Evolutionary conservation across 2,329 filamentous ascomycete genomes (phyloP).

Genomic region (Amauroascus verrucosus): DNA sequence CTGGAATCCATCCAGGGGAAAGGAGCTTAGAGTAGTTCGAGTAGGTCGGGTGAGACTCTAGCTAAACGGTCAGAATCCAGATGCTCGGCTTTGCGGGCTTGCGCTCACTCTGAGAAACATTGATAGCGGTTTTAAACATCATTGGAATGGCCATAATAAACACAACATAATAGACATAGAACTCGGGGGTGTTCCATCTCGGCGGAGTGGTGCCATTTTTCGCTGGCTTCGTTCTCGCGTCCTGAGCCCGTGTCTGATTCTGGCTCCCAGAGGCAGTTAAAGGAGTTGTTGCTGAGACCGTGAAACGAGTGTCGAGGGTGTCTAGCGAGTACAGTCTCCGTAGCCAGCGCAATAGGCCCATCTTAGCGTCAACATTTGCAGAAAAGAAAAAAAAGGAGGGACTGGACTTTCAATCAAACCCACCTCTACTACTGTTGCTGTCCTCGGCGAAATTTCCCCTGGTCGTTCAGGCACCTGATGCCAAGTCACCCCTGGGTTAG

Average conservation of each 20-base stretch:
- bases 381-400: background rate
- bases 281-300: constrained; percentile 57
- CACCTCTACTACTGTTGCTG: background rate
- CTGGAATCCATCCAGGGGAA: constrained; percentile 79
- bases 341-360: constrained; percentile 41
- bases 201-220: constrained; percentile 48
- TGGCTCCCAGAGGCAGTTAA: background rate
- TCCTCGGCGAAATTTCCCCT: background rate
- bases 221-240: constrained; percentile 17
- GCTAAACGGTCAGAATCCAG: background rate
- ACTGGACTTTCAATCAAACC: background rate
- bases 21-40: constrained; percentile 60
- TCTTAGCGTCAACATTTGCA: constrained; percentile 28
- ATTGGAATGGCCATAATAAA: constrained; percentile 58
- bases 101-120: constrained; percentile 67
- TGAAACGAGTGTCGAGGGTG: constrained; percentile 63
- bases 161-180: constrained; percentile 66
- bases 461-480: background rate
- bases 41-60: constrained; percentile 75
- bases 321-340: constrained; percentile 53
- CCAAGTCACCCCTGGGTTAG: background rate
- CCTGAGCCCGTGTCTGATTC: background rate
- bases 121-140: constrained; percentile 85
- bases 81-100: background rate
- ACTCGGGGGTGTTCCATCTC: constrained; percentile 80